phyloP scores from a whole-genome alignment of 768 basidiomycete species.

The Boletus sp. region DNA sequence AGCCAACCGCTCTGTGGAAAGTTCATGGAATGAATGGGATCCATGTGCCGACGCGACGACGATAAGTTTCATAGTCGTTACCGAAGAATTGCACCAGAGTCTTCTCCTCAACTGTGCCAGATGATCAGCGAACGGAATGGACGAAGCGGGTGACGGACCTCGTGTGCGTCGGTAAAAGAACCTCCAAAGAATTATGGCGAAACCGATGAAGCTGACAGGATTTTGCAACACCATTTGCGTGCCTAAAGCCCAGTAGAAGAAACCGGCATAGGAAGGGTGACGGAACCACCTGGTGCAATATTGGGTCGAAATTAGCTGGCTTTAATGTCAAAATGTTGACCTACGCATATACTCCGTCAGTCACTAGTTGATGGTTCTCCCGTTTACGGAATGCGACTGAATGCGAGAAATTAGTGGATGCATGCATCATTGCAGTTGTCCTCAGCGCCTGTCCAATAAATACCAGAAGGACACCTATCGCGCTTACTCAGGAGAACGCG shows the following conservation, averaged over 20 bases:
- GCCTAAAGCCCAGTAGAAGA: slow-evolving; percentile 97
- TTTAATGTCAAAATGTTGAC: slow-evolving; percentile 25
- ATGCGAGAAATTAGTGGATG: slow-evolving; percentile 92
- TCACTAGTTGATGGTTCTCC: slow-evolving; percentile 76
- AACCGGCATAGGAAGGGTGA: slow-evolving; percentile 96
- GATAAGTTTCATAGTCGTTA: slow-evolving; percentile 76
- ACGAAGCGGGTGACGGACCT: slow-evolving; percentile 48
- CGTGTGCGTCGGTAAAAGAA: slow-evolving; percentile 84
- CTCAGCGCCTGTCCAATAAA: slow-evolving; percentile 74
- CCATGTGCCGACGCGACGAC: slow-evolving; percentile 73
- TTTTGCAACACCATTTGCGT: slow-evolving; percentile 93
- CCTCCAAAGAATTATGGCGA: slow-evolving; percentile 67
- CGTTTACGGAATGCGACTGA: slow-evolving; percentile 74
- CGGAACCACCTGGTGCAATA: slow-evolving; percentile 48
- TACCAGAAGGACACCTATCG: slow-evolving; percentile 62
- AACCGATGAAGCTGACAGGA: slow-evolving; percentile 66
- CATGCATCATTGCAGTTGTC: slow-evolving; percentile 95
- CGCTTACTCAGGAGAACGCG: background rate
- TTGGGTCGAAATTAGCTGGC: background rate
- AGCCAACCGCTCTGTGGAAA: background rate
- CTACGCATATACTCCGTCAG: slow-evolving; percentile 85
- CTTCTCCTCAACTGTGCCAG: slow-evolving; percentile 69
- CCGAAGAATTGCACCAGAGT: slow-evolving; percentile 88
- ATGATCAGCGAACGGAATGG: slow-evolving; percentile 3
- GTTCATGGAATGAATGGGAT: slow-evolving; percentile 80